Percentiles rank a stretch among this genome's conserved stretches.
Conservation (phyloP, 2,329 filamentous ascomycete species). For the Dactylellina haptotyla region DNA sequence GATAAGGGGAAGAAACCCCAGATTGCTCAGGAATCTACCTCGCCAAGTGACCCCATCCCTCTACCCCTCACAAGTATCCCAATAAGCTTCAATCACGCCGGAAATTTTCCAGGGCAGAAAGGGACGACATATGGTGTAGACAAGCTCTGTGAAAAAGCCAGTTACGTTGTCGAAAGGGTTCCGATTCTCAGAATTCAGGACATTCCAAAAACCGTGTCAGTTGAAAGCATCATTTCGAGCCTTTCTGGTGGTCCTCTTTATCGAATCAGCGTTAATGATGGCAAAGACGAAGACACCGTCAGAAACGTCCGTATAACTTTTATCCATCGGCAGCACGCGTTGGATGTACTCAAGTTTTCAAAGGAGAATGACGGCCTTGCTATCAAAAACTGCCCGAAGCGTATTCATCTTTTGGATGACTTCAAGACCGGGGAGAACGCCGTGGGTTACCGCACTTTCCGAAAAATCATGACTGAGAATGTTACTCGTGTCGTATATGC, state of each 20-base stretch:
- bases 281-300: background rate
- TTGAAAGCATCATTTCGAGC: slow-evolving; percentile 5
- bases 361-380: slow-evolving; percentile 20
- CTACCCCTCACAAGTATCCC: slow-evolving; percentile 12
- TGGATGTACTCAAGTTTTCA: slow-evolving; percentile 16
- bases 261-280: slow-evolving; percentile 1
- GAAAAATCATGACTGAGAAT: slow-evolving; percentile 44
- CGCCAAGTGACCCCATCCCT: background rate
- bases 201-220: slow-evolving; percentile 16
- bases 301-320: slow-evolving; percentile 26
- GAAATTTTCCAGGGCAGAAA: slow-evolving; percentile 3
- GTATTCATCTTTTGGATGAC: slow-evolving; percentile 26
- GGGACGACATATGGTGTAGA: background rate
- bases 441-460: slow-evolving; percentile 30
- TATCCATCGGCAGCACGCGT: slow-evolving; percentile 32
- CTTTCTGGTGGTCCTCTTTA: slow-evolving; percentile 46
- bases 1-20: too few relatives aligned
- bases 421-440: background rate
- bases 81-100: slow-evolving; percentile 21
- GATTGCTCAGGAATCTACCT: too few relatives aligned
- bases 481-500: slow-evolving; percentile 29
- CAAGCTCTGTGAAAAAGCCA: slow-evolving; percentile 10
- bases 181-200: slow-evolving; percentile 19
- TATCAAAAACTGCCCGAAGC: slow-evolving; percentile 16
- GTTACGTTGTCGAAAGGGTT: slow-evolving; percentile 15